Evolutionary conservation across 2,329 filamentous ascomycete species (phyloP).

Genomic region (Metarhizium rileyi): DNA sequence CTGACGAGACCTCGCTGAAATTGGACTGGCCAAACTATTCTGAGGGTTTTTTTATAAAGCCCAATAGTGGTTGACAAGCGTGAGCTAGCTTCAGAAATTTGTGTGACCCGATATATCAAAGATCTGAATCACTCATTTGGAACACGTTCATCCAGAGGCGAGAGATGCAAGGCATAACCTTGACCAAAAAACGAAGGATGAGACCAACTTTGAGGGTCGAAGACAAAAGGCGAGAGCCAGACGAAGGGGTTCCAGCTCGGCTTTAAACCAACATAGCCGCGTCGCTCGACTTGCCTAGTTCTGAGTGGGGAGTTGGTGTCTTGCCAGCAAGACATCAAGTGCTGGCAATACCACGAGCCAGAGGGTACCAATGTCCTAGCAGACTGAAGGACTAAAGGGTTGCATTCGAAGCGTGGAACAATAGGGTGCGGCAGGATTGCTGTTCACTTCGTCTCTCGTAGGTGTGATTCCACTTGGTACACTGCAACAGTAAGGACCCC

Average conservation of each 20-base stretch:
- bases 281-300: background rate
- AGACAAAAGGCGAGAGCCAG: background rate
- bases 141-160: constrained; percentile 23
- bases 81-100: constrained; percentile 19
- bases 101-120: constrained; percentile 26
- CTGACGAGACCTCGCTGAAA: background rate
- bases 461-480: background rate
- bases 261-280: constrained; percentile 2
- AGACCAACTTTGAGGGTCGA: background rate
- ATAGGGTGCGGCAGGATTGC: background rate
- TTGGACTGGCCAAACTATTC: background rate
- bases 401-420: background rate
- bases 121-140: constrained; percentile 27
- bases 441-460: background rate
- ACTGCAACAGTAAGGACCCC: constrained; percentile 2
- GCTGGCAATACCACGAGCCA: constrained; percentile 2
- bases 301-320: constrained; percentile 9
- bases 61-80: constrained; percentile 10
- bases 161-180: constrained; percentile 17
- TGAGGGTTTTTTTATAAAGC: background rate
- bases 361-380: constrained; percentile 2
- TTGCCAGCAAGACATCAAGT: constrained; percentile 11
- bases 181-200: constrained; percentile 3
- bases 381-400: constrained; percentile 1
- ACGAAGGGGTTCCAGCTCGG: constrained; percentile 1